phyloP scores from a whole-genome alignment of 352 stramenopile species.

The Globisporangium nodosum region DNA sequence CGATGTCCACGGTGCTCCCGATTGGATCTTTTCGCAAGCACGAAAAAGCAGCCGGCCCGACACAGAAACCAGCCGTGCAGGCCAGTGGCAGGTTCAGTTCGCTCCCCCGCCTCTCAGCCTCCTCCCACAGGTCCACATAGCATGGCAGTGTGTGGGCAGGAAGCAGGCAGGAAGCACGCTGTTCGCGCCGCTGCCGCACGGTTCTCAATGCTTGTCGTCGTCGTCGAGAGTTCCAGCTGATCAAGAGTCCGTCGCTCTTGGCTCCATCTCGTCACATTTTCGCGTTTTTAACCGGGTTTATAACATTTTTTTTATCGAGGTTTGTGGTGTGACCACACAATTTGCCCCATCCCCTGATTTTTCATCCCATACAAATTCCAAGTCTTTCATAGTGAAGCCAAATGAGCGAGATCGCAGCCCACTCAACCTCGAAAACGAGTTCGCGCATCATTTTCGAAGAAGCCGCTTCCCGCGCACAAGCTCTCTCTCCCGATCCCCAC shows the following conservation, averaged over 20 bases:
- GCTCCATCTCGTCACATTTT: too few relatives aligned
- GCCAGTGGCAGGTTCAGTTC: background rate
- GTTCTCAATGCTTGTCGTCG: too few relatives aligned
- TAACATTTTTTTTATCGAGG: background rate
- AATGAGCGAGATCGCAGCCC: background rate
- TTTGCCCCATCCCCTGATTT: slow-evolving; percentile 1
- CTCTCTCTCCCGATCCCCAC: background rate
- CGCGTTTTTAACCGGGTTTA: too few relatives aligned
- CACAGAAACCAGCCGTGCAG: background rate
- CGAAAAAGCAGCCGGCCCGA: background rate
- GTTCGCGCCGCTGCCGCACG: too few relatives aligned
- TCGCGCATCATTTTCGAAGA: background rate
- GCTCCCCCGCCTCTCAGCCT: background rate
- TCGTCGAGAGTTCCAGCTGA: too few relatives aligned
- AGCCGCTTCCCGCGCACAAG: slow-evolving; percentile 1
- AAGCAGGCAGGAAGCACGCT: background rate
- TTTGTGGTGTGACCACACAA: background rate
- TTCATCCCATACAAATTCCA: background rate
- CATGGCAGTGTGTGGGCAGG: background rate
- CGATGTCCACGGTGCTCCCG: too few relatives aligned
- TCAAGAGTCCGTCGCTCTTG: too few relatives aligned
- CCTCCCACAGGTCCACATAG: background rate
- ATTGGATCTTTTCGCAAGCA: background rate
- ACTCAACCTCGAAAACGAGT: background rate
- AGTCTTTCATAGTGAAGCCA: background rate